Evolutionary conservation across 208 protist species (phyloP).

Genomic region (Crithidia expoeki): DNA sequence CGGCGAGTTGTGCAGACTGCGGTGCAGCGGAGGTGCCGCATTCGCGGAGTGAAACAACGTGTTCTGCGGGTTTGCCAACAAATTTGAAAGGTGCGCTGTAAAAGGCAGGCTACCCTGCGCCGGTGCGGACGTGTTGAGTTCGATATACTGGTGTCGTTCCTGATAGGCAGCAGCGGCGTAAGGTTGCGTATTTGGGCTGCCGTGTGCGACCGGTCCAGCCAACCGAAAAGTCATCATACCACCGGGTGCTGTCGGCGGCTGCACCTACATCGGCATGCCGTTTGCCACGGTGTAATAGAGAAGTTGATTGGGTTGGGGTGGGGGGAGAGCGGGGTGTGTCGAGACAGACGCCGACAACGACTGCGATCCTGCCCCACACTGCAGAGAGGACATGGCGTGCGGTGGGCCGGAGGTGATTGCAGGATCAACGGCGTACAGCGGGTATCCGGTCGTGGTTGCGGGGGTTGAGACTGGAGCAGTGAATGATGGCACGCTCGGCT

Average conservation of each 20-base stretch:
- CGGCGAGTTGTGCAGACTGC: not conserved
- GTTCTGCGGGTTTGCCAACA: not conserved
- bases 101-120: not conserved
- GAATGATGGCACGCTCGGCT: not conserved
- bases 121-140: too few species aligned
- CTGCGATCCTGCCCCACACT: not conserved
- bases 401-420: not conserved
- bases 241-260: slow-evolving; percentile 21
- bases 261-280: slow-evolving; percentile 25
- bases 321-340: not conserved
- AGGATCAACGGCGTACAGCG: too few species aligned
- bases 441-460: too few species aligned
- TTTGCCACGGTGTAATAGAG: slow-evolving; percentile 34
- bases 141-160: not conserved
- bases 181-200: not conserved
- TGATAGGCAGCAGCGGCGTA: slow-evolving; percentile 2
- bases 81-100: not conserved
- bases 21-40: not conserved
- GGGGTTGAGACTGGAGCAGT: too few species aligned
- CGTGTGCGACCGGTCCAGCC: slow-evolving; percentile 7
- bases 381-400: not conserved
- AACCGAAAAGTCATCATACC: slow-evolving; percentile 23
- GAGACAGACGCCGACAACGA: not conserved
- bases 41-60: not conserved
- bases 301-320: slow-evolving; percentile 8